These are phyloP conservation scores for Phyllachora maydis DNA, from an alignment of 2,329 filamentous ascomycete species.

Conservation along the genomic window DNA sequence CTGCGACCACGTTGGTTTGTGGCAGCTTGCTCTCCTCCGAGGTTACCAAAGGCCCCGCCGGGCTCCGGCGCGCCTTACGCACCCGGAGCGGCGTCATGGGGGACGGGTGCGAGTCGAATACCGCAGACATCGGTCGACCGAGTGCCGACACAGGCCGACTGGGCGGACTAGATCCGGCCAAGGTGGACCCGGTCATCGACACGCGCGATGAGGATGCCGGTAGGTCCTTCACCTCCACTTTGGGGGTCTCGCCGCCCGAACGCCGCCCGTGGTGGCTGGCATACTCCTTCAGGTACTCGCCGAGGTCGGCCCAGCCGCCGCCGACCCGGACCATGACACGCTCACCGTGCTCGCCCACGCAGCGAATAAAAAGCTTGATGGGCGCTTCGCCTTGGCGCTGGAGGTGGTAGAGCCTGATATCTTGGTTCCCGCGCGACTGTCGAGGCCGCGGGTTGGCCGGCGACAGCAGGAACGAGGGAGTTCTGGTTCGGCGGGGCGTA, in stretches of 20 bases:
- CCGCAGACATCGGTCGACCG: too few relatives aligned
- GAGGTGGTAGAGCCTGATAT: slow-evolving; percentile 84
- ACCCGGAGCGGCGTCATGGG: slow-evolving; percentile 27
- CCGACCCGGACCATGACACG: slow-evolving; percentile 96
- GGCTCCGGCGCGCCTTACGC: slow-evolving; percentile 29
- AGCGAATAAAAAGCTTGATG: slow-evolving; percentile 84
- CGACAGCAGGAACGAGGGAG: slow-evolving; percentile 48
- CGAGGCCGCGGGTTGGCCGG: slow-evolving; percentile 32
- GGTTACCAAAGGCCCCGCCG: slow-evolving; percentile 18
- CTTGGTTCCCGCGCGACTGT: slow-evolving; percentile 35
- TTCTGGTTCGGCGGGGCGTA: slow-evolving; percentile 29
- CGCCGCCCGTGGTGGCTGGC: slow-evolving; percentile 77
- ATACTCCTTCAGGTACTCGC: slow-evolving; percentile 87
- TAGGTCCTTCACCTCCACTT: slow-evolving; percentile 35
- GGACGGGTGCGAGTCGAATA: slow-evolving; percentile 13
- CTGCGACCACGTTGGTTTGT: too few relatives aligned
- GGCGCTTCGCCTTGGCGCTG: slow-evolving; percentile 70
- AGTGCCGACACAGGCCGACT: slow-evolving; percentile 13
- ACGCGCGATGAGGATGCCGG: too few relatives aligned
- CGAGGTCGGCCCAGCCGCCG: slow-evolving; percentile 93
- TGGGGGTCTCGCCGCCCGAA: slow-evolving; percentile 25
- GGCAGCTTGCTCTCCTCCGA: too few relatives aligned
- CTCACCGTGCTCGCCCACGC: slow-evolving; percentile 76
- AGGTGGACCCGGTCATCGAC: slow-evolving; percentile 8
- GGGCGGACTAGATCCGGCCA: slow-evolving; percentile 11